Evolutionary conservation across 345 rosid genomes (phyloP), one percentile per base, ranked within the genome.

Genomic region (Fremontodendron californicum): DNA sequence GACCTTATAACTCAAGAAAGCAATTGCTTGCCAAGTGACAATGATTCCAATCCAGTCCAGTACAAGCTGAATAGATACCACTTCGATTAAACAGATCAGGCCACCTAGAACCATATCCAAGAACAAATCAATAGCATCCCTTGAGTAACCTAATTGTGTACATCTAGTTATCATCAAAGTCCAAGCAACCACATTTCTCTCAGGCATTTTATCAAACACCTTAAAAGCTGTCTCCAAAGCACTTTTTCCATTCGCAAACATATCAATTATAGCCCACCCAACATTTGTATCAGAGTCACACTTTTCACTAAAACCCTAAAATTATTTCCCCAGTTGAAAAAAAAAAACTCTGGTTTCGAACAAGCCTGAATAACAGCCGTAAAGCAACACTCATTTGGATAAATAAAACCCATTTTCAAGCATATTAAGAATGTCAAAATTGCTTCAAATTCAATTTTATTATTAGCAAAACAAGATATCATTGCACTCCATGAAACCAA

Each of bases 311-410:
- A n/a, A 85, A 86, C 78, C 92, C 92, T 55, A 87, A 77, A 71
- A 89, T 8, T 19, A 78, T 79, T 49, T 85, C 78, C 37, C 92
- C n/a, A n/a, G n/a, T n/a, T n/a, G n/a, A n/a, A n/a, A n/a, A n/a
- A n/a, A n/a, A n/a, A n/a, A 61, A 58, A 76, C 1, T 75, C 81
- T 6, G 62, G 25, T 54, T 81, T 87, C 3, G 91, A 91, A 61
- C 93, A 91, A 46, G 91, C 90, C 75, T 85, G 68, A 21, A 89
- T 74, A 49, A 88, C 90, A 25, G 92, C 90, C 5, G 92, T 66
- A 57, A 83, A 90, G 65, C 92, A 90, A 51, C 87, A 92, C 78
- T 90, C 92, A 35, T 90, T 88, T 1, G 94, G 94, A n/a, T n/a
- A n/a, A n/a, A 77, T 62, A 71, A 73, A 89, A 81, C 80, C 93